phyloP scores from a whole-genome alignment of 805 yeast genomes.

The Candida sanyiensis region DNA sequence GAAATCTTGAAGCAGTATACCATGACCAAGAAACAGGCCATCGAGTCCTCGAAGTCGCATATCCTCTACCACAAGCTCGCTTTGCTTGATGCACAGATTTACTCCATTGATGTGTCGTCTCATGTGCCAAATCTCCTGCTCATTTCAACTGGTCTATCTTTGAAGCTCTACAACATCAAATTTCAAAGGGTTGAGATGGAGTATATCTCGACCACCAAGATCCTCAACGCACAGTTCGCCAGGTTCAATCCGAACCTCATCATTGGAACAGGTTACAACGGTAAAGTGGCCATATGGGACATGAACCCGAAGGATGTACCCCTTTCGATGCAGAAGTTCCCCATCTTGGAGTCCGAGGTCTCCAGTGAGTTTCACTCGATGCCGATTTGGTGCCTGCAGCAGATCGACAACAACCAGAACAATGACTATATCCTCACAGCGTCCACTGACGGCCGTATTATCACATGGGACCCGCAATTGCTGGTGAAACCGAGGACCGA shows the following conservation, averaged over 20 bases:
- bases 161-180: conserved; percentile 21
- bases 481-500: conserved; percentile 21
- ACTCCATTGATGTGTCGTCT: conserved; percentile 18
- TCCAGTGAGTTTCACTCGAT: conserved; percentile 20
- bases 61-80: conserved; percentile 4
- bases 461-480: conserved; percentile 28
- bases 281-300: conserved; percentile 49
- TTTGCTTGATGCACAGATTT: conserved; percentile 7
- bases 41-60: conserved; percentile 13
- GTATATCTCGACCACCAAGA: conserved; percentile 35
- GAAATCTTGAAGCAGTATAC: conserved; percentile 21
- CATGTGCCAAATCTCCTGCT: conserved; percentile 18
- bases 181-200: conserved; percentile 30
- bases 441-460: conserved; percentile 28
- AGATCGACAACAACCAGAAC: conserved; percentile 14
- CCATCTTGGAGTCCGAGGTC: conserved; percentile 15
- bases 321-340: conserved; percentile 9
- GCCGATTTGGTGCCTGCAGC: conserved; percentile 21
- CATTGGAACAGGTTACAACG: conserved; percentile 45
- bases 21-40: conserved; percentile 13
- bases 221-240: conserved; percentile 38
- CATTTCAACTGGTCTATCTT: conserved; percentile 14
- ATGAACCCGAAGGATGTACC: conserved; percentile 9
- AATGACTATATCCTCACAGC: conserved; percentile 21
- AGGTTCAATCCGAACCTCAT: conserved; percentile 33